phyloP scores from a whole-genome alignment of 192 early-diverging fungal genomes.

The Coemansia sp. region DNA sequence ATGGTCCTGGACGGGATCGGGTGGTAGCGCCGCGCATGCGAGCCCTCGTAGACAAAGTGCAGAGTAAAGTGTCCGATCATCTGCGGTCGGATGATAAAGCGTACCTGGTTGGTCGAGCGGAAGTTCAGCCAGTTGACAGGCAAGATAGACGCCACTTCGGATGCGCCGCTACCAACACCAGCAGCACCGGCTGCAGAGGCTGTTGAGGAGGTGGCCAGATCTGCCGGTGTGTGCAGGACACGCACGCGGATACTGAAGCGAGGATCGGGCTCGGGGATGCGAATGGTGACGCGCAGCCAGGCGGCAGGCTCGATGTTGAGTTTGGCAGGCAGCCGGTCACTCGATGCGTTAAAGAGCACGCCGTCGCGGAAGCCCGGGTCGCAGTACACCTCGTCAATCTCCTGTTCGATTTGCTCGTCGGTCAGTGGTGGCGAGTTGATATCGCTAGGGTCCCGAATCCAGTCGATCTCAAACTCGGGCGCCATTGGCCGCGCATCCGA shows the following conservation, averaged over 20 bases:
- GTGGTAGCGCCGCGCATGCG: slow-evolving; percentile 49
- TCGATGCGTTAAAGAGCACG: slow-evolving; percentile 48
- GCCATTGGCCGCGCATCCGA: slow-evolving; percentile 42
- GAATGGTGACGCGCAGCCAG: slow-evolving; percentile 47
- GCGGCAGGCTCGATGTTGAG: slow-evolving; percentile 42
- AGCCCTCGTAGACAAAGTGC: slow-evolving; percentile 44
- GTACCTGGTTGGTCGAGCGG: slow-evolving; percentile 16
- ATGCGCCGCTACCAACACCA: too few species aligned
- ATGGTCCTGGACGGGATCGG: slow-evolving; percentile 46
- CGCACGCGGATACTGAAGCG: slow-evolving; percentile 34
- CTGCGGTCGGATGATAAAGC: slow-evolving; percentile 47
- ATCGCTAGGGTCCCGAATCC: slow-evolving; percentile 42
- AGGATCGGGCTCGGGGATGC: slow-evolving; percentile 39
- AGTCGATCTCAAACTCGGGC: slow-evolving; percentile 47
- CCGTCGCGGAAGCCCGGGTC: slow-evolving; percentile 52
- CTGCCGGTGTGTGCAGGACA: slow-evolving; percentile 26
- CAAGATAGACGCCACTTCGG: slow-evolving; percentile 23
- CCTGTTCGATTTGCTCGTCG: slow-evolving; percentile 38
- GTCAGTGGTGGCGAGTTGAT: slow-evolving; percentile 20
- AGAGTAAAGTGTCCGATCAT: slow-evolving; percentile 42
- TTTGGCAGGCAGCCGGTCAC: slow-evolving; percentile 48
- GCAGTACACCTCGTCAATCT: slow-evolving; percentile 50
- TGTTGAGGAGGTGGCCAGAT: slow-evolving; percentile 1
- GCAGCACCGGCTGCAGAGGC: not conserved
- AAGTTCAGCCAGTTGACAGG: slow-evolving; percentile 31